Evolutionary conservation across 2,329 filamentous ascomycete species (phyloP).

Genomic region (Ceratocystis destructans): DNA sequence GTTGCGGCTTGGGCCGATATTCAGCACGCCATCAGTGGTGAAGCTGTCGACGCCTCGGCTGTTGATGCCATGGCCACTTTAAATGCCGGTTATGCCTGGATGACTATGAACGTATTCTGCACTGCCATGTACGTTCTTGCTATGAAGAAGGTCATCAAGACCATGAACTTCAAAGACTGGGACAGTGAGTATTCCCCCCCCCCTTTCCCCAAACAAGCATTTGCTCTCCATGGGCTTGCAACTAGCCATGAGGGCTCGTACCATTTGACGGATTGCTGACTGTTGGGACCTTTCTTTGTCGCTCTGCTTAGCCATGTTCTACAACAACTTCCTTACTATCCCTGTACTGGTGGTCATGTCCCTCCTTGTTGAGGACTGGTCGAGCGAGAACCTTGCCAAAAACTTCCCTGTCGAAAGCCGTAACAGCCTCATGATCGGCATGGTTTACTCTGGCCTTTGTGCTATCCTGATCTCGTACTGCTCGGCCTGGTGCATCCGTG

Average conservation of each 20-base stretch:
- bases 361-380: constrained; percentile 84
- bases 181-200: constrained; percentile 58
- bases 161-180: constrained; percentile 99
- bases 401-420: constrained; percentile 82
- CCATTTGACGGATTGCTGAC: background rate
- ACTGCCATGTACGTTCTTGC: constrained; percentile 77
- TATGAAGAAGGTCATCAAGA: constrained; percentile 98
- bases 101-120: constrained; percentile 93
- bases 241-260: too few species aligned
- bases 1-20: constrained; percentile 97
- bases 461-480: constrained; percentile 99
- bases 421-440: constrained; percentile 68
- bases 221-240: background rate
- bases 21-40: constrained; percentile 61
- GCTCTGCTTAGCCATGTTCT: constrained; percentile 78
- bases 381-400: constrained; percentile 59
- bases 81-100: constrained; percentile 94
- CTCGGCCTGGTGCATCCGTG: constrained; percentile 95
- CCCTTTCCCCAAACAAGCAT: background rate
- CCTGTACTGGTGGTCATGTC: constrained; percentile 77
- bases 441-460: constrained; percentile 85
- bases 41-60: constrained; percentile 43
- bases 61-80: constrained; percentile 71
- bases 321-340: constrained; percentile 97
- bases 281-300: background rate